Evolutionary conservation across 2,329 filamentous ascomycete genomes (phyloP), one percentile per base, ranked within the genome.

Genomic region (Botrytis hyacinthi): DNA sequence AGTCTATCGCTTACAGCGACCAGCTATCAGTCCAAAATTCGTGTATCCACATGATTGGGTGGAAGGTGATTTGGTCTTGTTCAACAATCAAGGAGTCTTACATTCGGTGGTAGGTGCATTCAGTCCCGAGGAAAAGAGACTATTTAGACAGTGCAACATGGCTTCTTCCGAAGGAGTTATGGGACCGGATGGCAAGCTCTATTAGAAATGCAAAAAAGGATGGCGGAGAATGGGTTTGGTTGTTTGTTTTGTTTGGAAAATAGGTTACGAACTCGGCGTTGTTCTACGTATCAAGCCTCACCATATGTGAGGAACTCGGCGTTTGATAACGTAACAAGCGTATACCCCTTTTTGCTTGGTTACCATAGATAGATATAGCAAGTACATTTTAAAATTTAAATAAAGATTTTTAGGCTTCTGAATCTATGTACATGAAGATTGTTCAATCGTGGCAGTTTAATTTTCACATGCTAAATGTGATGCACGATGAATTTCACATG

Each of bases 71-170:
- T 82, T 93, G 73, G 92, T 93, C 0, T 83, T 95, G 40, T 95
- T 95, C 82, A 91, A 95, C 81, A 95, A 95, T 79, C 88, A 91
- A 16, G 92, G 92, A 1, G 85, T 93, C 26, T 80, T 94, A 73
- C 92, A 95, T 81, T 91, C 88, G 4, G 92, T 95, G 2, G 92
- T 93, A 0, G 92, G 92, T 1, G 90, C 90, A 1, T 94, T 95
- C 81, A 86, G 86, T 12, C 87, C 90, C 67, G 87, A 92, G n/a
- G 92, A 94, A 83, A 89, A 94, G 46, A 83, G 92, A 62, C 81
- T 95, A 74, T 94, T 95, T 80, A 84, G 92, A 75, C 92, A 95
- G 84, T 95, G 92, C 82, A 94, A 95, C 80, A 85, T 94, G 81
- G 92, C 92, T n/a, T 89, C 87, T 4, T 91, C 87, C 74, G 82